Conservation (phyloP, 208 protist genomes). For the Sergeia podlipaevii region DNA sequence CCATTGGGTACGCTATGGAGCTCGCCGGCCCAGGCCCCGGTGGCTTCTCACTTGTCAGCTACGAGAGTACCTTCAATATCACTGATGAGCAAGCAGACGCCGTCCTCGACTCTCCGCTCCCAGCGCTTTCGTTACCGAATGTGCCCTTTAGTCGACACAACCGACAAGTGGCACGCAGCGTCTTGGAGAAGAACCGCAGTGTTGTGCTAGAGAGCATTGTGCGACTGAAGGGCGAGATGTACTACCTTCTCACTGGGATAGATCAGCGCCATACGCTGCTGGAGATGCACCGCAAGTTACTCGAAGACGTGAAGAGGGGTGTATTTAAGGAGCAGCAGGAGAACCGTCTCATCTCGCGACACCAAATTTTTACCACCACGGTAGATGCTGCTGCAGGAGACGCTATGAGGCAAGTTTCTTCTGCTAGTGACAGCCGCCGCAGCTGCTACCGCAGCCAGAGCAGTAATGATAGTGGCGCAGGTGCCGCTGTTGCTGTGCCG, state of each 20-base stretch:
- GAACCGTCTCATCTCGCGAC: neutral
- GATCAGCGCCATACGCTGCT: slow-evolving; percentile 28
- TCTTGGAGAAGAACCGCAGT: slow-evolving; percentile 24
- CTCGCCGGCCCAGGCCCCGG: slow-evolving; percentile 21
- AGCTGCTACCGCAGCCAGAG: too few relatives aligned
- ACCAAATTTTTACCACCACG: too few relatives aligned
- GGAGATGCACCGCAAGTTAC: slow-evolving; percentile 7
- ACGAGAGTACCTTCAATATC: slow-evolving; percentile 14
- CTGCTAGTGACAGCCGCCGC: too few relatives aligned
- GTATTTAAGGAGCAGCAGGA: neutral
- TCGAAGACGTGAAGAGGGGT: slow-evolving; percentile 2
- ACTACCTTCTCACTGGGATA: slow-evolving; percentile 42
- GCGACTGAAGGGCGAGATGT: slow-evolving; percentile 44
- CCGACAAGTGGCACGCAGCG: slow-evolving; percentile 21
- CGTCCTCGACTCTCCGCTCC: slow-evolving; percentile 27
- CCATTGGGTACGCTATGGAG: slow-evolving; percentile 32
- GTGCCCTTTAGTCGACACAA: slow-evolving; percentile 15
- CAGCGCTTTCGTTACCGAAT: slow-evolving; percentile 28
- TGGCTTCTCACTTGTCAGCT: slow-evolving; percentile 18
- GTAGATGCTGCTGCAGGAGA: too few relatives aligned
- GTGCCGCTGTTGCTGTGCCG: too few relatives aligned
- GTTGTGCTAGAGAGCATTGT: slow-evolving; percentile 35
- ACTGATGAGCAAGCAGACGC: slow-evolving; percentile 33
- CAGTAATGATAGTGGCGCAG: too few relatives aligned
- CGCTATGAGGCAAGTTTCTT: too few relatives aligned